Evolutionary conservation across 1,284 basidiomycete genomes (phyloP).

Genomic region (Sutorius eximius): DNA sequence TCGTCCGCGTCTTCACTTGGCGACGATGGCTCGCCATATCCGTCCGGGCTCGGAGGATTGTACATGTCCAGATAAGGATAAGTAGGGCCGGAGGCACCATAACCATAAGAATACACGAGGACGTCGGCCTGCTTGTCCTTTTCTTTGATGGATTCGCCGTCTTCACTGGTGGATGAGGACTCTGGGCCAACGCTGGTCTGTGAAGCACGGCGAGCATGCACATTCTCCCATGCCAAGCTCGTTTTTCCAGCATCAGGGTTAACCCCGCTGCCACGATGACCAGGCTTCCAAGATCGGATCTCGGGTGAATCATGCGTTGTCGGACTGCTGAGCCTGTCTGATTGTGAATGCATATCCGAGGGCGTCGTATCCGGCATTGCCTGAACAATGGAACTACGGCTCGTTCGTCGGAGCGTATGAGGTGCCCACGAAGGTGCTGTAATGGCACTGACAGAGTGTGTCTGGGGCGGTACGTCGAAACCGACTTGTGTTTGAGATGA

Average conservation of each 20-base stretch:
- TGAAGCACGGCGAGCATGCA: slow-evolving; percentile 4
- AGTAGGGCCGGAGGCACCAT: slow-evolving; percentile 24
- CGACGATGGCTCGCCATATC: slow-evolving; percentile 3
- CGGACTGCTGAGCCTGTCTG: slow-evolving; percentile 8
- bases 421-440: slow-evolving; percentile 4
- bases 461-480: slow-evolving; percentile 16
- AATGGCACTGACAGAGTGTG: slow-evolving; percentile 8
- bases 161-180: slow-evolving; percentile 4
- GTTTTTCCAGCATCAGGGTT: slow-evolving; percentile 12
- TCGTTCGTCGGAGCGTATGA: slow-evolving; percentile 29
- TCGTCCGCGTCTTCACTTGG: slow-evolving; percentile 8
- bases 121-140: slow-evolving; percentile 4
- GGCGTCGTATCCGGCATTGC: slow-evolving; percentile 6
- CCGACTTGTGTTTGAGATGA: neutral
- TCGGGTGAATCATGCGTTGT: slow-evolving; percentile 19
- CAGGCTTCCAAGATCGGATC: slow-evolving; percentile 19
- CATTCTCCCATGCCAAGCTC: slow-evolving; percentile 12
- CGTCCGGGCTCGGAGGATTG: slow-evolving; percentile 19
- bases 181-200: slow-evolving; percentile 7
- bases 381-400: slow-evolving; percentile 12
- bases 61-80: slow-evolving; percentile 37
- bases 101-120: slow-evolving; percentile 28
- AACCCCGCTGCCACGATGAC: slow-evolving; percentile 19
- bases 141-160: slow-evolving; percentile 20
- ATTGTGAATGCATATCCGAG: slow-evolving; percentile 4